phyloP scores from a whole-genome alignment of 768 basidiomycete genomes.

The Leucocoprinus leucothites region DNA sequence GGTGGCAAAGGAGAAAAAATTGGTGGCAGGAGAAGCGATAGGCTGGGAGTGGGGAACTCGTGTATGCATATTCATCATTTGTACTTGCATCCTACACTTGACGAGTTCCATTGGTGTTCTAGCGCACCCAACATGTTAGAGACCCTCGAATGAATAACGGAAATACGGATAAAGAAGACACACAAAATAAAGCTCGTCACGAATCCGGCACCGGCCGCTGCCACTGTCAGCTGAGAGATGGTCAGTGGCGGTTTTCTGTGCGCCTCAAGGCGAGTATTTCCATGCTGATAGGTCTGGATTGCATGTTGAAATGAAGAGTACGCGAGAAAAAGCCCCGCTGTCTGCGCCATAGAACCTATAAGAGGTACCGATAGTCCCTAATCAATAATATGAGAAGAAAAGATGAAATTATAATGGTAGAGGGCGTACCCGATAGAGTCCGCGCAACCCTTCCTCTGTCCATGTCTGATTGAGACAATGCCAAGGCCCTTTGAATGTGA shows the following conservation, averaged over 20 bases:
- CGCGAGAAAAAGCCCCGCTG: slow-evolving; percentile 83
- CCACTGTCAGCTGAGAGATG: slow-evolving; percentile 67
- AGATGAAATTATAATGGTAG: background rate
- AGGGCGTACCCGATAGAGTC: slow-evolving; percentile 78
- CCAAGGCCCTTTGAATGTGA: slow-evolving; percentile 71
- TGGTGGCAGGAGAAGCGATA: slow-evolving; percentile 42
- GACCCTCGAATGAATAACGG: background rate
- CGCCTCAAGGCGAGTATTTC: slow-evolving; percentile 19
- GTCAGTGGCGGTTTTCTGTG: slow-evolving; percentile 41
- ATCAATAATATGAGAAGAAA: background rate
- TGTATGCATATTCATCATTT: slow-evolving; percentile 20
- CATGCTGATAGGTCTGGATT: slow-evolving; percentile 42
- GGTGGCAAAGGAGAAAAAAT: background rate
- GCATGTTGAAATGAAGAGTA: slow-evolving; percentile 77
- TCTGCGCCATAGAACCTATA: slow-evolving; percentile 91
- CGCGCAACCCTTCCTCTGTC: slow-evolving; percentile 75
- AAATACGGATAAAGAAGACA: slow-evolving; percentile 25
- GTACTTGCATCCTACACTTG: slow-evolving; percentile 37
- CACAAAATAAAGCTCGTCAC: slow-evolving; percentile 87
- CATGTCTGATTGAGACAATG: slow-evolving; percentile 89
- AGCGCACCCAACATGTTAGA: background rate
- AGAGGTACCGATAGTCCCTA: slow-evolving; percentile 95
- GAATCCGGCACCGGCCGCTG: slow-evolving; percentile 86
- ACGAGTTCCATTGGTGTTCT: slow-evolving; percentile 37
- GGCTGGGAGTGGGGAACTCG: slow-evolving; percentile 5